phyloP scores from a whole-genome alignment of 1,139 yeast genomes.

The Diutina neorugosa region DNA sequence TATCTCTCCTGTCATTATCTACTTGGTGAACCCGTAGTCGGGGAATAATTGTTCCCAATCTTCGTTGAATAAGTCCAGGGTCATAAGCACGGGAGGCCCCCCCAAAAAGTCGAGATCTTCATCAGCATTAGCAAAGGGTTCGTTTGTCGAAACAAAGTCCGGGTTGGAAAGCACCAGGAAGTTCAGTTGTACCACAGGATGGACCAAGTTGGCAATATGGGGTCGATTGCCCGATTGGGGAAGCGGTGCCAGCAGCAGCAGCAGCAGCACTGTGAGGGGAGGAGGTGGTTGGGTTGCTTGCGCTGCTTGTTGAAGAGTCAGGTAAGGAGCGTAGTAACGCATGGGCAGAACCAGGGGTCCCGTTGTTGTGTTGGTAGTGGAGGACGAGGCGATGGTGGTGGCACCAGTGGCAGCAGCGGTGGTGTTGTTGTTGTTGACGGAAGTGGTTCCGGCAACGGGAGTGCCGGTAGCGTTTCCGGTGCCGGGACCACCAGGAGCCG shows the following conservation, averaged over 20 bases:
- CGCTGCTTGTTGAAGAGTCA: not conserved
- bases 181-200: not conserved
- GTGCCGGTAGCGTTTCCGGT: not conserved
- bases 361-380: not conserved
- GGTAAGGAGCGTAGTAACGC: not conserved
- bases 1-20: not conserved
- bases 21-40: not conserved
- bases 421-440: not conserved
- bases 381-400: not conserved
- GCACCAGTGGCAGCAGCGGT: not conserved
- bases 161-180: not conserved
- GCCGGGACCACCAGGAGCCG: not conserved
- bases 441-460: not conserved
- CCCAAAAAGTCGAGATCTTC: conserved; percentile 28
- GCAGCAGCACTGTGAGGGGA: not conserved
- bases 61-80: conserved; percentile 36
- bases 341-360: not conserved
- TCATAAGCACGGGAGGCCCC: conserved; percentile 43
- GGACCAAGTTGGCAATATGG: not conserved
- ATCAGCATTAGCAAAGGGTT: not conserved
- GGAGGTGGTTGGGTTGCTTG: too few species aligned
- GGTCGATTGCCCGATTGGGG: not conserved
- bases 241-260: not conserved
- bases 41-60: conserved; percentile 37
- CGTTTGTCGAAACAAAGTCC: not conserved